phyloP scores from a whole-genome alignment of 768 basidiomycete genomes.

The Tephrocybe sp. region DNA sequence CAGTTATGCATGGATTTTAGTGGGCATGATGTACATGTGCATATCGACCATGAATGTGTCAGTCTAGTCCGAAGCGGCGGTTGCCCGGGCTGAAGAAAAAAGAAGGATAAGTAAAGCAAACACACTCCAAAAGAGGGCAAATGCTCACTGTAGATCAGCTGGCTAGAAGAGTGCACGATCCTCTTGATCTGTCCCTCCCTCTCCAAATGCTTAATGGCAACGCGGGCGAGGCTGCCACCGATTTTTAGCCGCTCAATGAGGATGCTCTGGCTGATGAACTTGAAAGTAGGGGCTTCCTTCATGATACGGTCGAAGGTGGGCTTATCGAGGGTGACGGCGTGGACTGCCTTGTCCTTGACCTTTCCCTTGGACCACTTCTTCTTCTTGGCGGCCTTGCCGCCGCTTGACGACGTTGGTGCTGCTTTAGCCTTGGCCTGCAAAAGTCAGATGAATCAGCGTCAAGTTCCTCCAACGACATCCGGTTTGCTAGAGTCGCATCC shows the following conservation, averaged over 20 bases:
- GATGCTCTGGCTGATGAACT: slow-evolving; percentile 96
- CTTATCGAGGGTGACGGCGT: slow-evolving; percentile 95
- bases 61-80: slow-evolving; percentile 43
- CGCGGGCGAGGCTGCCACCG: slow-evolving; percentile 90
- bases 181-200: slow-evolving; percentile 93
- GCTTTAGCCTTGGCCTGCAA: slow-evolving; percentile 74
- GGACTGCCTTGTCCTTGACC: slow-evolving; percentile 99
- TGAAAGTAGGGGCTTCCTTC: slow-evolving; percentile 99
- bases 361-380: slow-evolving; percentile 99
- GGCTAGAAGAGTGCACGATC: slow-evolving; percentile 92
- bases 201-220: slow-evolving; percentile 90
- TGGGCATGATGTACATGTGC: slow-evolving; percentile 32
- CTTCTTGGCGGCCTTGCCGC: slow-evolving; percentile 94
- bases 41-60: slow-evolving; percentile 21
- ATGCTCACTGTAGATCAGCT: slow-evolving; percentile 92
- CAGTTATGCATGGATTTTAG: slow-evolving; percentile 27
- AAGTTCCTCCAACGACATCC: slow-evolving; percentile 30
- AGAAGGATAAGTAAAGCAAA: neutral
- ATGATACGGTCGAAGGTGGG: slow-evolving; percentile 88
- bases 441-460: slow-evolving; percentile 17
- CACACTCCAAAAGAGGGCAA: neutral
- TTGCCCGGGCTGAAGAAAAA: slow-evolving; percentile 48
- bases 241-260: slow-evolving; percentile 98
- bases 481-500: slow-evolving; percentile 33
- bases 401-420: slow-evolving; percentile 54